Percentiles rank a stretch among this genome's conserved stretches.
phyloP scores from a whole-genome alignment of 1,284 basidiomycete genomes.

The Spongiforma sp. region DNA sequence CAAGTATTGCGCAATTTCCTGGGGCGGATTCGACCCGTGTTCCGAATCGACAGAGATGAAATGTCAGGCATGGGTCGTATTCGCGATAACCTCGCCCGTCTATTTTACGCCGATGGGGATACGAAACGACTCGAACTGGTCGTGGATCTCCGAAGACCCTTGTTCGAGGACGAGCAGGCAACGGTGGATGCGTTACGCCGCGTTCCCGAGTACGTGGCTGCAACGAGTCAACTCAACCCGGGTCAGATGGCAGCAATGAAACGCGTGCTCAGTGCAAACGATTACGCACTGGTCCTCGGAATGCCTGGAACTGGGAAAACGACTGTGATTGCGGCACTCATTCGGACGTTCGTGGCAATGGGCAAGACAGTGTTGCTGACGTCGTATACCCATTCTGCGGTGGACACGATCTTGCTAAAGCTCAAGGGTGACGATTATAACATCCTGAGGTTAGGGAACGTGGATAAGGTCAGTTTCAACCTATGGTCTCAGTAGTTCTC shows the following conservation, averaged over 20 bases:
- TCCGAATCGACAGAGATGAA: slow-evolving; percentile 96
- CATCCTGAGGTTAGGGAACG: slow-evolving; percentile 88
- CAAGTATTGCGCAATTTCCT: slow-evolving; percentile 20
- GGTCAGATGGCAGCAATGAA: slow-evolving; percentile 79
- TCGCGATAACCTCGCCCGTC: slow-evolving; percentile 86
- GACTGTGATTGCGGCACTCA: slow-evolving; percentile 90
- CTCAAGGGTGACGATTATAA: slow-evolving; percentile 69
- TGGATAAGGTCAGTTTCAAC: slow-evolving; percentile 76
- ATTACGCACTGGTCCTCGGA: slow-evolving; percentile 93
- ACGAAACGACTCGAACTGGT: slow-evolving; percentile 70
- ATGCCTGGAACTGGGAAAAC: slow-evolving; percentile 99
- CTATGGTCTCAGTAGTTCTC: too few relatives aligned
- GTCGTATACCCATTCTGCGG: slow-evolving; percentile 97
- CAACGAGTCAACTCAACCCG: slow-evolving; percentile 60
- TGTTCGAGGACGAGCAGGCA: slow-evolving; percentile 52
- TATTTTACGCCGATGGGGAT: slow-evolving; percentile 85
- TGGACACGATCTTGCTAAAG: slow-evolving; percentile 94
- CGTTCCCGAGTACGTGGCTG: slow-evolving; percentile 29
- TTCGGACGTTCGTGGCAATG: slow-evolving; percentile 76
- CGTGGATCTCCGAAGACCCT: slow-evolving; percentile 81
- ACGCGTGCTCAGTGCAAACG: slow-evolving; percentile 79
- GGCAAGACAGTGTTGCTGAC: slow-evolving; percentile 91
- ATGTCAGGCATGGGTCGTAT: slow-evolving; percentile 86
- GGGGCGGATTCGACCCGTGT: slow-evolving; percentile 46
- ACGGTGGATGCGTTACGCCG: slow-evolving; percentile 21